Conservation (phyloP, 1,284 basidiomycete genomes). For the Neolentinus lepideus region DNA sequence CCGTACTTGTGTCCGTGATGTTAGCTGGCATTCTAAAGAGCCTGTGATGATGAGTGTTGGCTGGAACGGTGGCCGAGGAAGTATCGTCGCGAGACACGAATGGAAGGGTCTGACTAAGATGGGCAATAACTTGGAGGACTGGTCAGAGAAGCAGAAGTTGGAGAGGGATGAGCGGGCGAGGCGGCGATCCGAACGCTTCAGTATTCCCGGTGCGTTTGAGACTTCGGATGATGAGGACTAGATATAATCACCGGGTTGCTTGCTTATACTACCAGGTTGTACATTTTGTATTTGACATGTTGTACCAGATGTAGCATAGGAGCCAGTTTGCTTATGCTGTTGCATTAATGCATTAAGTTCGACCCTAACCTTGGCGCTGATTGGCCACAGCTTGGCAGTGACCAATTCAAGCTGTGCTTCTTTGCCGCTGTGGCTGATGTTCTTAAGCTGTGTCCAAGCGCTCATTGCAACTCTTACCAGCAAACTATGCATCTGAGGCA, state of each 20-base stretch:
- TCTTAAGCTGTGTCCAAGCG: no score
- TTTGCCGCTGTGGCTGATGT: no score
- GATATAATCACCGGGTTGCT: not conserved
- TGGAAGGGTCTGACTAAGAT: conserved; percentile 88
- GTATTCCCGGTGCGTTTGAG: conserved; percentile 18
- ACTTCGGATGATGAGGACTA: conserved; percentile 7
- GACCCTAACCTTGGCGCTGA: no score
- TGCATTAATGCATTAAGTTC: no score
- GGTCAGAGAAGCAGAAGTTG: conserved; percentile 46
- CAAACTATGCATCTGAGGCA: not conserved
- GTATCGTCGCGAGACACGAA: conserved; percentile 83
- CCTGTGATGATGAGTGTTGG: conserved; percentile 88
- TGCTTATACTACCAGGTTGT: not conserved
- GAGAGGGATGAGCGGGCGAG: conserved; percentile 23
- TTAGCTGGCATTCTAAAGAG: conserved; percentile 87
- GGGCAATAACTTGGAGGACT: conserved; percentile 63
- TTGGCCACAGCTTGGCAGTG: no score
- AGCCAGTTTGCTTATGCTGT: no score
- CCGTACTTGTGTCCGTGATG: conserved; percentile 77
- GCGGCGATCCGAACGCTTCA: conserved; percentile 5
- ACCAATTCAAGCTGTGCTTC: no score
- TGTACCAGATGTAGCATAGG: not conserved
- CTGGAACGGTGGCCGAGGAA: conserved; percentile 70
- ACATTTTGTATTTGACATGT: not conserved
- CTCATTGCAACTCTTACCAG: not conserved